phyloP scores from a whole-genome alignment of 2,329 filamentous ascomycete species.

The Macrophomina pseudophaseolina region DNA sequence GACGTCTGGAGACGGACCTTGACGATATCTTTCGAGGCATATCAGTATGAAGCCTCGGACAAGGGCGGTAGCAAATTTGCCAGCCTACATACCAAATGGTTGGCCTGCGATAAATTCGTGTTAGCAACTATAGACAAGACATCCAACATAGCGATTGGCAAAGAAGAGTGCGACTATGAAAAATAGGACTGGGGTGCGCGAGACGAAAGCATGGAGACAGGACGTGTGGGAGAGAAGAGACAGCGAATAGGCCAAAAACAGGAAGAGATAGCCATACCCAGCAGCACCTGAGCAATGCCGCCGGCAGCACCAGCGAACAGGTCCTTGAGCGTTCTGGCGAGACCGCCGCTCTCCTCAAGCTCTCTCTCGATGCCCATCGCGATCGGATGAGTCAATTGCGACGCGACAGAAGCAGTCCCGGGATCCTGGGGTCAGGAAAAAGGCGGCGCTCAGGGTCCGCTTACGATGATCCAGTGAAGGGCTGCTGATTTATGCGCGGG shows the following conservation, averaged over 20 bases:
- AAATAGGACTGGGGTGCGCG: background rate
- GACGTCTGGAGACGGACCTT: conserved; percentile 96
- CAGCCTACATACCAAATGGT: conserved; percentile 63
- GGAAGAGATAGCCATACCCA: conserved; percentile 67
- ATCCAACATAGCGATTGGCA: background rate
- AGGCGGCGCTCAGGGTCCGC: conserved; percentile 9
- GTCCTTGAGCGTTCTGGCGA: conserved; percentile 72
- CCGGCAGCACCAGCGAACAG: conserved; percentile 88
- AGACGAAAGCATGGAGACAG: background rate
- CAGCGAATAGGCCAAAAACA: background rate
- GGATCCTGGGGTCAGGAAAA: background rate
- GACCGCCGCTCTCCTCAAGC: conserved; percentile 42
- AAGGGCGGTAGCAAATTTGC: background rate
- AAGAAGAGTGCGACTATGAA: background rate
- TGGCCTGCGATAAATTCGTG: conserved; percentile 55
- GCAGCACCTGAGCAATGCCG: conserved; percentile 89
- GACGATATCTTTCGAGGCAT: conserved; percentile 73
- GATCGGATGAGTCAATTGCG: background rate
- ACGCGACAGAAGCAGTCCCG: background rate
- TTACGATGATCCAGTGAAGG: conserved; percentile 10
- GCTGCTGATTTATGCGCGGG: conserved; percentile 19
- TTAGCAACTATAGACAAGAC: background rate
- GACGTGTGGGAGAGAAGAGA: background rate
- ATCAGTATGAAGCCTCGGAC: conserved; percentile 30
- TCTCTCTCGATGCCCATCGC: conserved; percentile 46